Conservation (phyloP, 2,329 filamentous ascomycete genomes). For the Claviceps sp. region DNA sequence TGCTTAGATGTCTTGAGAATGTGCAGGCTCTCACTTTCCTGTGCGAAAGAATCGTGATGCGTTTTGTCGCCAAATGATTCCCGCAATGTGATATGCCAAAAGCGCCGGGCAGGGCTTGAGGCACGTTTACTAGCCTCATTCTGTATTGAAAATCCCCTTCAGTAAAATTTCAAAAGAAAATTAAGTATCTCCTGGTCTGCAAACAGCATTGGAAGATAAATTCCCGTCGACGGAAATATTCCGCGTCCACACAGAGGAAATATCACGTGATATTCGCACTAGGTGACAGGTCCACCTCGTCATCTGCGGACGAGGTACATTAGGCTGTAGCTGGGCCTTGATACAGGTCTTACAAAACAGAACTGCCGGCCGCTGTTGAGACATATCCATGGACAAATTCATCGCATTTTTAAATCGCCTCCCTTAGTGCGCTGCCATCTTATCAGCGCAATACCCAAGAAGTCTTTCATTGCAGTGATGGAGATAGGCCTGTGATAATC, state of each 20-base stretch:
- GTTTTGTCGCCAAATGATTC: background rate
- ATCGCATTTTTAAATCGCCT: no score
- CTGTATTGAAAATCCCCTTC: background rate
- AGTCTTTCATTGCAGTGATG: background rate
- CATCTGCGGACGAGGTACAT: no score
- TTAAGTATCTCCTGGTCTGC: background rate
- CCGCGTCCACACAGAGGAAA: background rate
- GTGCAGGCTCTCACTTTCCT: background rate
- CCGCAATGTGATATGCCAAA: background rate
- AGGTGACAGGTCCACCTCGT: background rate
- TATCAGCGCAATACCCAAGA: background rate
- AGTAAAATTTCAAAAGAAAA: background rate
- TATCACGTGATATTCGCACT: background rate
- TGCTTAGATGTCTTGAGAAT: background rate
- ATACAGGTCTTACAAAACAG: no score
- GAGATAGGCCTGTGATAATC: background rate
- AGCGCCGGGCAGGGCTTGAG: background rate
- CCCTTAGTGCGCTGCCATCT: no score
- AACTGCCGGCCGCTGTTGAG: no score
- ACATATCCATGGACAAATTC: no score
- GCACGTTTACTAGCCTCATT: conserved; percentile 1
- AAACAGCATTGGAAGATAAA: background rate
- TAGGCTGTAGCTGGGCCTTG: no score
- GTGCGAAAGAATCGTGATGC: background rate
- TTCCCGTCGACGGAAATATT: background rate